Percentiles rank a stretch among this genome's conserved stretches.
phyloP scores from a whole-genome alignment of 2,329 filamentous ascomycete species.

The Rhinocladiella mackenziei region DNA sequence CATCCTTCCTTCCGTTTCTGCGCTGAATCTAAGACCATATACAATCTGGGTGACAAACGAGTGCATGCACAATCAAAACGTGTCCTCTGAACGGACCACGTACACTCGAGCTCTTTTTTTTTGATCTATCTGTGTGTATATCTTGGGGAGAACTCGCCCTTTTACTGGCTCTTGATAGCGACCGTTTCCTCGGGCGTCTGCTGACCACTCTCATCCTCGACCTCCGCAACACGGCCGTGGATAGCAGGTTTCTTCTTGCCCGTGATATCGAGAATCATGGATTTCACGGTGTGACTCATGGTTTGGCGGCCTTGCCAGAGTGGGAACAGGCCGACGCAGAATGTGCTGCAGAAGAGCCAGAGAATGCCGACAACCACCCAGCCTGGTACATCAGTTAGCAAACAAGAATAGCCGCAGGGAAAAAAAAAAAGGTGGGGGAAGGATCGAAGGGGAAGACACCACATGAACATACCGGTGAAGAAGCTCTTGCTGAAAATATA shows the following conservation, averaged over 20 bases:
- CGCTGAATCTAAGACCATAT: too few relatives aligned
- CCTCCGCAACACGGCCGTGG: constrained; percentile 30
- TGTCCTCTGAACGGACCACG: too few relatives aligned
- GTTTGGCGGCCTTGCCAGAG: constrained; percentile 73
- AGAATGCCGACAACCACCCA: constrained; percentile 74
- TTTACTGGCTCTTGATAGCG: constrained; percentile 31
- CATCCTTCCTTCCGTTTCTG: too few relatives aligned
- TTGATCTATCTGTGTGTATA: too few relatives aligned
- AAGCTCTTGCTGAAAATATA: constrained; percentile 81
- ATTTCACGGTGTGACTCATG: constrained; percentile 57
- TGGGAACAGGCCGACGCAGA: constrained; percentile 76
- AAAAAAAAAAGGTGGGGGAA: too few relatives aligned
- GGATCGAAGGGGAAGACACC: neutral
- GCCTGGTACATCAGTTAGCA: too few relatives aligned
- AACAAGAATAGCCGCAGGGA: too few relatives aligned
- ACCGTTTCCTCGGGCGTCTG: constrained; percentile 48
- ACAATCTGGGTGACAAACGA: too few relatives aligned
- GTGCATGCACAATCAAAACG: too few relatives aligned
- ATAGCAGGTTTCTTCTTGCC: constrained; percentile 36
- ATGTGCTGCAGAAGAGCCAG: constrained; percentile 70
- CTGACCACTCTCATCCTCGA: constrained; percentile 42
- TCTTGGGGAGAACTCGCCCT: too few relatives aligned
- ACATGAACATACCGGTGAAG: constrained; percentile 53
- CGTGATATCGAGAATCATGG: constrained; percentile 59
- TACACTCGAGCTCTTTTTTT: too few relatives aligned